Evolutionary conservation across 768 basidiomycete genomes (phyloP), one percentile per base, ranked within the genome.

Genomic region (Lactifluus piperatus): DNA sequence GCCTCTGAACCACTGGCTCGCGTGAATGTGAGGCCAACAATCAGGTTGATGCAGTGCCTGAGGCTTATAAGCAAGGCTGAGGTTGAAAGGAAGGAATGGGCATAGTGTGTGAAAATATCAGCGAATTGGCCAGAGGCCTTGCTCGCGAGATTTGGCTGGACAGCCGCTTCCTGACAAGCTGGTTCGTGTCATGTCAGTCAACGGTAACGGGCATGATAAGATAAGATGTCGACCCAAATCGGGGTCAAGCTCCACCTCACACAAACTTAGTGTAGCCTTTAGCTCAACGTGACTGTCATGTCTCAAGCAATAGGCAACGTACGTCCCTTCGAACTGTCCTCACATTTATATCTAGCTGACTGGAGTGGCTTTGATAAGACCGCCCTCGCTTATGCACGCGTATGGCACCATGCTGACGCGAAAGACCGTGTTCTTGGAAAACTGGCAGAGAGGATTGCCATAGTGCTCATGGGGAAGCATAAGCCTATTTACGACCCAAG

Each of bases 391-490:
- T 94, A 92, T 67, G 88, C 91, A n/a, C 80, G 94, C 47, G 85
- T 93, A 46, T 99, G 95, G 97, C 93, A 97, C 70, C 90, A 91
- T 62, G 91, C 93, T 62, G 88, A 95, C 67, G 94, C 94, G 13
- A 79, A 88, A 10, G 89, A 91, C 66, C 84, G 94, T 39, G 77
- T 94, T n/a, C 79, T 98, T 18, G 97, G 97, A 69, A 92, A 94
- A 77, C 81, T 98, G 10, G 94, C 97, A 6, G 86, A 90, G 66
- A 81, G 92, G 36, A 97, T 99, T 66, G 95, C 97, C 3, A 81
- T 91, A 58, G 93, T 94, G 32, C 79, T 99, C 47, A 97, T 97
- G 95, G 97, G 95, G 69, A 99, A 98, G 75, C 94, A 98, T 72
- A 99, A 98, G 70, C 94, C 95, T 6, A 91, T 94, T 41, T 98